Evolutionary conservation across 176 grass and related monocot species (phyloP), one percentile per base, ranked within the genome.

Genomic region (Carex kokanica): DNA sequence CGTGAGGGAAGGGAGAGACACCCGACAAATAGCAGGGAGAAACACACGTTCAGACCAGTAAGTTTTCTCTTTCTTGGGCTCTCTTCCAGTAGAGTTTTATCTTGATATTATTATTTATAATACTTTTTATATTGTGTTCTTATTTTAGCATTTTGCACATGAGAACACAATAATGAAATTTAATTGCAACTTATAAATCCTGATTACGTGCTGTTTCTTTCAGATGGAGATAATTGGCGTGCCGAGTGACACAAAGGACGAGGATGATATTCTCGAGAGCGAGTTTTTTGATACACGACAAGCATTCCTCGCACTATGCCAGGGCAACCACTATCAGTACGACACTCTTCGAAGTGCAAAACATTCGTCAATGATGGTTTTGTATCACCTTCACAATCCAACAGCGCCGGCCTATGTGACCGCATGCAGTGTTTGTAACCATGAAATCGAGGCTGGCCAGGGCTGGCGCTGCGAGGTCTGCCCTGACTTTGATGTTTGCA

Each of bases 321-420:
- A 99, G 89, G 97, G 97, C 78, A 99, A 99, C 73, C 97, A 99
- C 86, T 99, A 99, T 86, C 97, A 99, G 86, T 99, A 99, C 74
- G 97, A 99, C 79, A 99, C 97, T 32, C 88, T 99, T 84, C 97
- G 93, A 43, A 91, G 97, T 18, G 97, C 97, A 62, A 99, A 99
- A 86, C 97, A 99, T 85, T 99, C 97, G 0, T 99, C 97, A 80
- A 99, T 99, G 89, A 99, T 99, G 97, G 93, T 99, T 64, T 80
- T 99, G 75, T 99, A 99, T 82, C 97, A 99, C 87, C 91, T 99
- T 41, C 97, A 99, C 84, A 99, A 99, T 88, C 97, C 97, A 47
- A 99, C 93, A 64, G 97, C 97, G 56, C 97, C 97, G 8, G 97
- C 93, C 4, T 99, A 96, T 87, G 97, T 99, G n/a, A 96, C 93